Conservation (phyloP, 106 monocot species). For the Narthecium ossifragum region DNA sequence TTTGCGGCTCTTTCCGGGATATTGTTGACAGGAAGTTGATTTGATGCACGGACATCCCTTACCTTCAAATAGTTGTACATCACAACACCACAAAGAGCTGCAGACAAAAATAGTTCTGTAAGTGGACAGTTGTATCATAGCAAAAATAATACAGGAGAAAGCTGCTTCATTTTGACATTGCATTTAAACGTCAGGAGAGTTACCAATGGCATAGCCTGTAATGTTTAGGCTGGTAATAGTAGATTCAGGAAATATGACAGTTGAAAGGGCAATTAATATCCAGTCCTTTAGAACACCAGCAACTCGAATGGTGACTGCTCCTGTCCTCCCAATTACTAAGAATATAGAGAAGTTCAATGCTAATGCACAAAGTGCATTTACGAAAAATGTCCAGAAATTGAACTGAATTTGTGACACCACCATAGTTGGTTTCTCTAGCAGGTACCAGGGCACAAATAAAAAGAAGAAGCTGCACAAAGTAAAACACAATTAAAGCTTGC, state of each 20-base stretch:
- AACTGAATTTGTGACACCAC: conserved; percentile 72
- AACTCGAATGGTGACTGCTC: conserved; percentile 87
- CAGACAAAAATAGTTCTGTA: conserved; percentile 2
- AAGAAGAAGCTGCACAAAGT: conserved; percentile 70
- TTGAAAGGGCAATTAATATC: conserved; percentile 94
- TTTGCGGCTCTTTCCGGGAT: conserved; percentile 59
- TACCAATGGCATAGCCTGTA: conserved; percentile 94
- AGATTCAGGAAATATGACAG: conserved; percentile 94
- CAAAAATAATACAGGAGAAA: neutral
- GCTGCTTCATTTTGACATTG: neutral
- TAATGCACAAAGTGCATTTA: conserved; percentile 85
- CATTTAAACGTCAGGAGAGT: conserved; percentile 3
- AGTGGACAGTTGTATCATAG: no score
- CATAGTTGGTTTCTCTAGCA: conserved; percentile 76
- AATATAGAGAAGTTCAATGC: conserved; percentile 95
- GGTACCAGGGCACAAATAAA: conserved; percentile 82
- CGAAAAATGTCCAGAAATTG: conserved; percentile 89
- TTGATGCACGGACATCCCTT: conserved; percentile 60
- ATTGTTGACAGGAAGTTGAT: conserved; percentile 44
- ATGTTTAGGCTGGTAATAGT: conserved; percentile 86
- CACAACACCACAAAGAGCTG: conserved; percentile 93
- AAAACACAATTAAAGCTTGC: no score
- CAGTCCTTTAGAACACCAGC: conserved; percentile 98
- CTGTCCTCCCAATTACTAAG: conserved; percentile 90
- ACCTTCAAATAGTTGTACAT: conserved; percentile 97